Conservation (phyloP, 1,284 basidiomycete species). For the Cutaneotrichosporon cavernicola region DNA sequence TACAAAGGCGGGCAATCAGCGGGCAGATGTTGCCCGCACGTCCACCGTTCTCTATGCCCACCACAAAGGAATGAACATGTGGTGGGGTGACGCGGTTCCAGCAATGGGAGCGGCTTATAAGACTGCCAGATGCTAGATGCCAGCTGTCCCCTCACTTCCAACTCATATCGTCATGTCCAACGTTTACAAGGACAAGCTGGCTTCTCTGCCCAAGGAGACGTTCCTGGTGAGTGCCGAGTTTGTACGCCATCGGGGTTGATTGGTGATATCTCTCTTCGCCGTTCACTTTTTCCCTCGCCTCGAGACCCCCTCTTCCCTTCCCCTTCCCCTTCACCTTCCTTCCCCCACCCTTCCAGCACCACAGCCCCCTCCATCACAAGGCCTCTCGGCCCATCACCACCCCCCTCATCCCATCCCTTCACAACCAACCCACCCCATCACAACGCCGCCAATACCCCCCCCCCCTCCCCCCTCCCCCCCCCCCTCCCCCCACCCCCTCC, state of each 20-base stretch:
- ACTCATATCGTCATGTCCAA: slow-evolving; percentile 3
- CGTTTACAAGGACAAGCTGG: slow-evolving; percentile 16
- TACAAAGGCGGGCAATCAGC: neutral
- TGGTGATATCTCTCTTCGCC: too few species aligned
- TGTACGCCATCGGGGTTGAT: too few species aligned
- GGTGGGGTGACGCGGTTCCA: too few species aligned
- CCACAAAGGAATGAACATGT: neutral
- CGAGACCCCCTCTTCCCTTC: neutral
- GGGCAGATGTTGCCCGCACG: slow-evolving; percentile 2
- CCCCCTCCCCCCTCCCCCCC: neutral
- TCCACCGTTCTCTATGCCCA: neutral
- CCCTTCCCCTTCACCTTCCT: neutral
- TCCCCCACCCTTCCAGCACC: neutral
- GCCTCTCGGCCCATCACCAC: too few species aligned
- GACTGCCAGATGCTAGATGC: neutral
- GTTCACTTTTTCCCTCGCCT: neutral
- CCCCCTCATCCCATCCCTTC: too few species aligned
- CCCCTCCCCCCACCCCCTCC: neutral
- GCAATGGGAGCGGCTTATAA: neutral
- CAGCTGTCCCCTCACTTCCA: neutral
- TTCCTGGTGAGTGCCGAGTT: slow-evolving; percentile 15
- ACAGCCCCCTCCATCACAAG: neutral
- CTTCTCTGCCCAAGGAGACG: slow-evolving; percentile 15
- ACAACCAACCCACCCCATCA: too few species aligned
- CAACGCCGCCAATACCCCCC: neutral